Percentiles rank a stretch among this genome's conserved stretches.
Conservation (phyloP, 2,329 filamentous ascomycete genomes). For the Botryotinia narcissicola region DNA sequence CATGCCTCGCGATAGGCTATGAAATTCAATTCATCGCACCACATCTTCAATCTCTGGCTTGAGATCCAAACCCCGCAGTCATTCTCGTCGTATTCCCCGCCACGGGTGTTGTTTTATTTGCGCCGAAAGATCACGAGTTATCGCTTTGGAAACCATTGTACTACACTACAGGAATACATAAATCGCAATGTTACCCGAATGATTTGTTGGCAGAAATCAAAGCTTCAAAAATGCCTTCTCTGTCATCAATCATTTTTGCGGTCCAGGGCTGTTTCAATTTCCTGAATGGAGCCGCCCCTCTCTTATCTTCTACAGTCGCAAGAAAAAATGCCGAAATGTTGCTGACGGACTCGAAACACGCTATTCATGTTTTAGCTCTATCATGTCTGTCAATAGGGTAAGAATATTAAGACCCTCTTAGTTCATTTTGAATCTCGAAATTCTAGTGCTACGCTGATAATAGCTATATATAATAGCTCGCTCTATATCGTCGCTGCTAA, state of each 20-base stretch:
- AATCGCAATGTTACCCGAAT: not conserved
- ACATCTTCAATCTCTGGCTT: not conserved
- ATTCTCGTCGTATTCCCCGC: not conserved
- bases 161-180: not conserved
- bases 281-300: slow-evolving; percentile 1
- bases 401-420: not conserved
- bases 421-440: not conserved
- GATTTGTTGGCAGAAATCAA: not conserved
- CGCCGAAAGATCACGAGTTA: not conserved
- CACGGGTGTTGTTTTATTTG: not conserved
- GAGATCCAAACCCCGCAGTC: not conserved
- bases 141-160: not conserved
- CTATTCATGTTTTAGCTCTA: slow-evolving; percentile 12
- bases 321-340: slow-evolving; percentile 8
- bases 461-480: not conserved
- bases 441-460: not conserved
- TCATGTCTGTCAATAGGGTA: slow-evolving; percentile 12
- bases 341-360: slow-evolving; percentile 5
- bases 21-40: not conserved
- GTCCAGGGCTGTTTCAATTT: slow-evolving; percentile 4
- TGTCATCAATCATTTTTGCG: slow-evolving; percentile 7
- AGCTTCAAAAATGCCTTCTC: not conserved
- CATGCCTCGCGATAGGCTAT: not conserved
- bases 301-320: not conserved
- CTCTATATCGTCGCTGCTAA: slow-evolving; percentile 10